These are phyloP conservation scores for Phytophthora pluvialis DNA, from an alignment of 352 stramenopile genomes.

Conservation along the genomic window DNA sequence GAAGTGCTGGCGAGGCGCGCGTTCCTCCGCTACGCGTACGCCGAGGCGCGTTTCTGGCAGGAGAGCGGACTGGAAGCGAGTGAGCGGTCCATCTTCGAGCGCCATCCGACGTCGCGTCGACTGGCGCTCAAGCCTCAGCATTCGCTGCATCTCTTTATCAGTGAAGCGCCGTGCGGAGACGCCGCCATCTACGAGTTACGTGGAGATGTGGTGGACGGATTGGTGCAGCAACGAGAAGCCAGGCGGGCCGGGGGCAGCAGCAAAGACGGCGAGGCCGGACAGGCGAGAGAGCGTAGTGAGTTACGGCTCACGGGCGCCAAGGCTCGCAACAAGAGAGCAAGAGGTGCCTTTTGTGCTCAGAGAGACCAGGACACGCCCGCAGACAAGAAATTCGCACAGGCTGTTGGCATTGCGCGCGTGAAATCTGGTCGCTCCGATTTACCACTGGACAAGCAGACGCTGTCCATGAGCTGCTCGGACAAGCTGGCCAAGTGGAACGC, in stretches of 20 bases:
- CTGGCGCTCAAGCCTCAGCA: slow-evolving; percentile 62
- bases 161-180: slow-evolving; percentile 93
- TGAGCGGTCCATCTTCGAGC: slow-evolving; percentile 57
- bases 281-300: slow-evolving; percentile 38
- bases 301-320: slow-evolving; percentile 76
- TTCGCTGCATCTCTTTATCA: slow-evolving; percentile 92
- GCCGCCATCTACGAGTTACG: slow-evolving; percentile 92
- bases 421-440: slow-evolving; percentile 95
- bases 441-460: slow-evolving; percentile 79
- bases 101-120: slow-evolving; percentile 34
- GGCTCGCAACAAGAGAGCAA: slow-evolving; percentile 39
- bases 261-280: slow-evolving; percentile 7
- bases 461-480: slow-evolving; percentile 94
- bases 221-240: slow-evolving; percentile 51
- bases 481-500: slow-evolving; percentile 92
- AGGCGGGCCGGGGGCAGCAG: background rate
- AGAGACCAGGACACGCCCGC: slow-evolving; percentile 1
- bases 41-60: slow-evolving; percentile 63
- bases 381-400: slow-evolving; percentile 73
- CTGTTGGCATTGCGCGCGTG: slow-evolving; percentile 76
- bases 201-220: slow-evolving; percentile 67
- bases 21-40: slow-evolving; percentile 87
- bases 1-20: slow-evolving; percentile 91
- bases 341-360: background rate
- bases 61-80: slow-evolving; percentile 22